Evolutionary conservation across 306 rosid species (phyloP), one percentile per base, ranked within the genome.

Genomic region (Bauhinia variegata): DNA sequence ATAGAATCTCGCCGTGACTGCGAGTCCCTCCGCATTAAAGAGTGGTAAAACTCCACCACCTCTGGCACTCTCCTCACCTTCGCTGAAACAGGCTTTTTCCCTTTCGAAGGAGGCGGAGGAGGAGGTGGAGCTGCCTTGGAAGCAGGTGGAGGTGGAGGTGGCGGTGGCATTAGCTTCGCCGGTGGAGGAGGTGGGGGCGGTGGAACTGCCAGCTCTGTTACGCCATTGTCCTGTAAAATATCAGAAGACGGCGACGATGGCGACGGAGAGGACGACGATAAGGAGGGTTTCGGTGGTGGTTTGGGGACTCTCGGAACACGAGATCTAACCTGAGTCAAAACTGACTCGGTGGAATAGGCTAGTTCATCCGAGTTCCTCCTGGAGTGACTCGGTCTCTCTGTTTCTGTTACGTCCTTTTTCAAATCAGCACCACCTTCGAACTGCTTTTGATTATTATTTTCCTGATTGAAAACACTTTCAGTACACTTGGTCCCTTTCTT

Each of bases 31-130:
- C 99, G 78, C 99, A 90, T 95, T 56, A 95, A 63, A 0, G 99
- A 95, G 67, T 95, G 99, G 54, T 95, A 95, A 64, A 95, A 95
- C 87, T 95, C 99, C 15, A 86, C 99, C 39, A 95, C 99, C 79
- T 95, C 99, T 33, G 99, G 99, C 8, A 83, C 86, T 66, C 95
- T 80, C 60, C 89, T 80, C 28, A 95, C 96, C 74, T 90, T 90
- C 28, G 86, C 79, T n/a, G 91, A 47, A 52, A 54, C 67, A n/a
- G 32, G 32, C 74, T 46, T 88, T 18, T 61, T 73, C 1, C 85
- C 89, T 70, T 70, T 85, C 2, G 83, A 81, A 9, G 80, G 96
- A 0, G 96, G 92, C 0, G 95, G 97, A 0, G 98, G 96, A 0
- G 96, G 96, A 0, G 96, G 99, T 0, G 91, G 91, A 18, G 65